phyloP scores from a whole-genome alignment of 2,329 filamentous ascomycete genomes.

The Tolypocladium sp. region DNA sequence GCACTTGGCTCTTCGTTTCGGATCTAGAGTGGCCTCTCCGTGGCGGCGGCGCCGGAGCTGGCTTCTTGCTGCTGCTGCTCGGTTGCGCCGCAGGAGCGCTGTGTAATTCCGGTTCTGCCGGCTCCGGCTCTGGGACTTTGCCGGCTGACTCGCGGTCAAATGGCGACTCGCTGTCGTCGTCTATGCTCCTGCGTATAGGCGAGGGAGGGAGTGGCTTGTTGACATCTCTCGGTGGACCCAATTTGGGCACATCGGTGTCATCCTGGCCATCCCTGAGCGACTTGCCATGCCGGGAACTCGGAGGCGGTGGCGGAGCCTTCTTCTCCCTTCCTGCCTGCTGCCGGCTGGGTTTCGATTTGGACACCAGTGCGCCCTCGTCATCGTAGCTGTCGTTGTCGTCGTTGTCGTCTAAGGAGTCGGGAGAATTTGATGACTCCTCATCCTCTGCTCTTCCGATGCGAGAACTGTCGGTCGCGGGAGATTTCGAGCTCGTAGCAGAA shows the following conservation, averaged over 20 bases:
- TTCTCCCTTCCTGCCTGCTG: constrained; percentile 29
- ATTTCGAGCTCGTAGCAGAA: neutral
- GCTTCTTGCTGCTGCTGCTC: constrained; percentile 24
- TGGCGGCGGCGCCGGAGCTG: constrained; percentile 42
- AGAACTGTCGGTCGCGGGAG: neutral
- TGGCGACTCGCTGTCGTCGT: constrained; percentile 39
- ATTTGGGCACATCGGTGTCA: neutral
- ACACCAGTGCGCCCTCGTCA: neutral
- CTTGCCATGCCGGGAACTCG: constrained; percentile 69
- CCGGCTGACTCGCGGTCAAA: constrained; percentile 46
- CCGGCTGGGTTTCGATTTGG: neutral
- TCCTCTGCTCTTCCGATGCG: neutral
- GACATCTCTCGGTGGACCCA: constrained; percentile 10
- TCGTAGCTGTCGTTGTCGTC: neutral
- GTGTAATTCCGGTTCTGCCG: neutral
- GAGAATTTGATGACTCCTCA: neutral
- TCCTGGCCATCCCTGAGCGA: constrained; percentile 40
- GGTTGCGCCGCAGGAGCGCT: neutral
- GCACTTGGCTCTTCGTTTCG: constrained; percentile 29
- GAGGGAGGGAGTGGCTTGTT: constrained; percentile 52
- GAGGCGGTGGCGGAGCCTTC: constrained; percentile 62
- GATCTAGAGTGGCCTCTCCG: constrained; percentile 35
- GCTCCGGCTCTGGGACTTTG: constrained; percentile 33
- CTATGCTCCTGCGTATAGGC: constrained; percentile 34
- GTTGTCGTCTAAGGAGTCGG: constrained; percentile 1